Conservation (phyloP, 768 basidiomycete genomes). For the Leccinum obscurum region DNA sequence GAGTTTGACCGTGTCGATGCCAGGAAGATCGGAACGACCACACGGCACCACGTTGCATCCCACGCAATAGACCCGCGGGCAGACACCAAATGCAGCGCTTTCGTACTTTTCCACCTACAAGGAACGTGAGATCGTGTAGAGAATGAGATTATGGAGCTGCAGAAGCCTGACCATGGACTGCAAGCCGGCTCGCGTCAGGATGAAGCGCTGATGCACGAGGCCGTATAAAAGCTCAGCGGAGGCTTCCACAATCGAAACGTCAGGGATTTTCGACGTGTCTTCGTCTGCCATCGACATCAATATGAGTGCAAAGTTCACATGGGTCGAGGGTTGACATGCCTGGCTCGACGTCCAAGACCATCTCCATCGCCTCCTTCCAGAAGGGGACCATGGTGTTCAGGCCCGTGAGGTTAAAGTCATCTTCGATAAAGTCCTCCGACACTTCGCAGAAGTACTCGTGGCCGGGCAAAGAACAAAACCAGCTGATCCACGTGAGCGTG, state of each 20-base stretch:
- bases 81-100: constrained; percentile 84
- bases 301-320: constrained; percentile 12
- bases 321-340: constrained; percentile 52
- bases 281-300: constrained; percentile 55
- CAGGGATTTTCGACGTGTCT: constrained; percentile 93
- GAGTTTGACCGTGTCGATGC: constrained; percentile 95
- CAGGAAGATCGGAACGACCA: constrained; percentile 93
- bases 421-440: constrained; percentile 98
- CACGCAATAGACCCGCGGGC: constrained; percentile 93
- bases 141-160: constrained; percentile 9
- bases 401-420: constrained; percentile 98
- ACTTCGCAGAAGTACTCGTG: constrained; percentile 99
- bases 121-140: constrained; percentile 16
- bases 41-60: constrained; percentile 90
- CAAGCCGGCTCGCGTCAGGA: constrained; percentile 90
- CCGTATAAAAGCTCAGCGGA: constrained; percentile 98
- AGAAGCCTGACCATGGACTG: constrained; percentile 79
- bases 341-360: constrained; percentile 99
- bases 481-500: constrained; percentile 92
- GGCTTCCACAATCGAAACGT: constrained; percentile 97
- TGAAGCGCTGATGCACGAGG: constrained; percentile 96
- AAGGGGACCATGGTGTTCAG: constrained; percentile 96
- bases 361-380: constrained; percentile 99
- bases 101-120: constrained; percentile 94
- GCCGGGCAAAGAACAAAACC: constrained; percentile 93